Evolutionary conservation across 208 protist genomes (phyloP).

Genomic region (Crithidia thermophila): DNA sequence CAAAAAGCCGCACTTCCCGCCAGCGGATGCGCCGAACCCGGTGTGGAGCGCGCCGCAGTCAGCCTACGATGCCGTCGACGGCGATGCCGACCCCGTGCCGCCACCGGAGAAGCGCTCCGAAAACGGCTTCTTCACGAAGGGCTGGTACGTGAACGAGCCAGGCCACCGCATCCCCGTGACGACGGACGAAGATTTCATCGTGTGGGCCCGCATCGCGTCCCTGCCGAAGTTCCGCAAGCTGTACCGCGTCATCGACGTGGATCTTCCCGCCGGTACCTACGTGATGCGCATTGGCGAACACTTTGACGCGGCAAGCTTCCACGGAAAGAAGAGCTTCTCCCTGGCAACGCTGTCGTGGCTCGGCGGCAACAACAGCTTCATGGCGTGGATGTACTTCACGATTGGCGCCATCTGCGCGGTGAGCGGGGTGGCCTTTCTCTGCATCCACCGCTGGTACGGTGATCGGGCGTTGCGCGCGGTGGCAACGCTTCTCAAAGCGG

Average conservation of each 20-base stretch:
- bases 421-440: constrained; percentile 64
- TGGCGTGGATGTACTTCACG: constrained; percentile 93
- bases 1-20: constrained; percentile 51
- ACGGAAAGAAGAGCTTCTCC: constrained; percentile 95
- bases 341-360: constrained; percentile 94
- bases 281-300: constrained; percentile 89
- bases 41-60: constrained; percentile 64
- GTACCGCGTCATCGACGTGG: constrained; percentile 90
- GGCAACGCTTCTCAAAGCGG: constrained; percentile 37
- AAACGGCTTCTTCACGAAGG: constrained; percentile 76
- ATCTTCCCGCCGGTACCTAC: constrained; percentile 89
- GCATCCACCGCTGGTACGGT: constrained; percentile 45
- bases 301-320: constrained; percentile 91
- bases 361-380: constrained; percentile 96
- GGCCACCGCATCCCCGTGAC: constrained; percentile 83
- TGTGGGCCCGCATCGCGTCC: constrained; percentile 97
- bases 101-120: constrained; percentile 39
- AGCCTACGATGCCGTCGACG: constrained; percentile 32
- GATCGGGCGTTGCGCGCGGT: constrained; percentile 43
- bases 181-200: constrained; percentile 98
- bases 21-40: background rate
- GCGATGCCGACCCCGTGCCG: constrained; percentile 12
- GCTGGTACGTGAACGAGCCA: constrained; percentile 86
- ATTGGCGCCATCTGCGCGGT: constrained; percentile 90
- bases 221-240: constrained; percentile 98